Conservation (phyloP, 2,329 filamentous ascomycete genomes). For the Tolypocladium guangdongense region DNA sequence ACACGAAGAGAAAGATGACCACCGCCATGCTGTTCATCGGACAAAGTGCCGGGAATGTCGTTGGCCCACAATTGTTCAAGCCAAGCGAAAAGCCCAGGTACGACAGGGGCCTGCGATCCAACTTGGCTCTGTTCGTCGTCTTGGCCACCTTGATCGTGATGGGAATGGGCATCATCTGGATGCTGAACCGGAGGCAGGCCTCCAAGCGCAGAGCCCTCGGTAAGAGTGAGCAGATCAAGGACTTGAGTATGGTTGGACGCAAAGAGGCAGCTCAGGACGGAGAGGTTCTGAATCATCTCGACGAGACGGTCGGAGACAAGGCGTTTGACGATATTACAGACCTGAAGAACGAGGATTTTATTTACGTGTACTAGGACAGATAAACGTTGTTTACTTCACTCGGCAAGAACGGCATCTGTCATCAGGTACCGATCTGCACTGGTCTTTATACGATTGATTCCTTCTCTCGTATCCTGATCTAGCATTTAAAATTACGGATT, state of each 20-base stretch:
- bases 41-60: constrained; percentile 53
- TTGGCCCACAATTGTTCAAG: constrained; percentile 54
- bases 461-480: too few relatives aligned
- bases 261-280: constrained; percentile 8
- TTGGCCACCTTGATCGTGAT: constrained; percentile 39
- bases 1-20: constrained; percentile 58
- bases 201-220: constrained; percentile 42
- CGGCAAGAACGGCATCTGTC: too few relatives aligned
- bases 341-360: constrained; percentile 51
- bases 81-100: constrained; percentile 31
- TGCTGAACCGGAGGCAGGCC: constrained; percentile 42
- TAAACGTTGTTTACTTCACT: background rate
- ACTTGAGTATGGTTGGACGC: constrained; percentile 40
- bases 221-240: constrained; percentile 46
- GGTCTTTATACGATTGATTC: too few relatives aligned
- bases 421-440: too few relatives aligned
- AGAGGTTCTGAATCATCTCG: constrained; percentile 1
- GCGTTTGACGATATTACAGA: constrained; percentile 45
- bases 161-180: constrained; percentile 33
- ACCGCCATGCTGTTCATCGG: constrained; percentile 56
- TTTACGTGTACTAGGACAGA: constrained; percentile 36
- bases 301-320: constrained; percentile 11
- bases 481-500: background rate
- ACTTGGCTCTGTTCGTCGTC: constrained; percentile 48
- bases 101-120: constrained; percentile 43